Percentiles rank a stretch among this genome's conserved stretches.
Conservation (phyloP, 1,139 yeast genomes). For the Wickerhamiella pararugosa region DNA sequence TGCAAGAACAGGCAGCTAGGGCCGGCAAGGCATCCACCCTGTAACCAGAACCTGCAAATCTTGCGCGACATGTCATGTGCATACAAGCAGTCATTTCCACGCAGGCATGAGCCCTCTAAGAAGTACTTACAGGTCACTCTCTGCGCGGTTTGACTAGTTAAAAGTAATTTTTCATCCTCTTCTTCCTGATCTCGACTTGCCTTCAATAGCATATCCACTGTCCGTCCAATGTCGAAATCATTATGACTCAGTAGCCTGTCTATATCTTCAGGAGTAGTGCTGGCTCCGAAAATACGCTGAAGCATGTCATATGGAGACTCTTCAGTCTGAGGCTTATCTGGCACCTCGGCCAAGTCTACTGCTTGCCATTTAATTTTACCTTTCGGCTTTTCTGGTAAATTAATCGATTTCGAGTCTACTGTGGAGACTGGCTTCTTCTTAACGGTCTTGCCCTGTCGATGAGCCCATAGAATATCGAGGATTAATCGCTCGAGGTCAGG, state of each 20-base stretch:
- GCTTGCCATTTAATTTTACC: constrained; percentile 8
- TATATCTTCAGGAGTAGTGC: constrained; percentile 21
- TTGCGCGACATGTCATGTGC: constrained; percentile 29
- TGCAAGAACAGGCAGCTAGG: constrained; percentile 28
- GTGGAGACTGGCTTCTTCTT: neutral
- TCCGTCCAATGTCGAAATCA: constrained; percentile 21
- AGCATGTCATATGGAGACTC: constrained; percentile 23
- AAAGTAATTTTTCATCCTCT: constrained; percentile 5
- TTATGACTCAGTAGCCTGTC: constrained; percentile 21
- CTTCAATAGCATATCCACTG: constrained; percentile 19
- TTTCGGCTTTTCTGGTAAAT: constrained; percentile 7
- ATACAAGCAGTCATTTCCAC: constrained; percentile 30
- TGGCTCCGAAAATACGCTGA: constrained; percentile 21
- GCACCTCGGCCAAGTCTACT: constrained; percentile 5
- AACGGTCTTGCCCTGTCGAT: constrained; percentile 17
- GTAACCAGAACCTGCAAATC: constrained; percentile 32
- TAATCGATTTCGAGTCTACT: constrained; percentile 8
- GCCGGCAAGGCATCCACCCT: constrained; percentile 30
- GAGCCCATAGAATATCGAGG: constrained; percentile 30
- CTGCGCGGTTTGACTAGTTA: constrained; percentile 17
- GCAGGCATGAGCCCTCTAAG: constrained; percentile 27
- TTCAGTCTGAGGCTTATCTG: constrained; percentile 3
- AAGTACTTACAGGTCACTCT: constrained; percentile 27
- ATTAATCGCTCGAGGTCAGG: constrained; percentile 22
- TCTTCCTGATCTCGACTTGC: constrained; percentile 2